Base-by-base conservation (phyloP, 331 rosid genomes). In the Ulmus americana region DNA sequence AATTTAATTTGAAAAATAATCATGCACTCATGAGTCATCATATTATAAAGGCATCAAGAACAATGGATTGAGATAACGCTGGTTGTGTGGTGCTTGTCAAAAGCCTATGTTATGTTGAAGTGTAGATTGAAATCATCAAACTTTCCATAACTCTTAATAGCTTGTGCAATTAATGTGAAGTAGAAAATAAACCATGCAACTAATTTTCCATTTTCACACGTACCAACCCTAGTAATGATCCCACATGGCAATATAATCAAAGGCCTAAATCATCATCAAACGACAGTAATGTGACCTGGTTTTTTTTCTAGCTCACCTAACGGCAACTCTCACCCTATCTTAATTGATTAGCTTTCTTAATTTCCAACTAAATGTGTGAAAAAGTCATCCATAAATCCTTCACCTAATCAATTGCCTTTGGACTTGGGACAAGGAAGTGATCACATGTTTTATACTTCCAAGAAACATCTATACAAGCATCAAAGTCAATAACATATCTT, bases 401-500 rank as follows among this genome's bases (percentile, higher is more conserved):
- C 38, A 61, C 61, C 61, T 43, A 75, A 67, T 22, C 4, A 1
- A 28, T 65, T 77, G 73, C 61, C 80, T 69, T 70, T 61, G 67
- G 54, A 48, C 44, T 39, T 5, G 61, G 77, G 70, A 59, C 52
- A 58, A 67, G 70, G 55, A 18, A 52, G 41, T 16, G n/a, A 71
- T 38, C 79, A 65, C 60, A 61, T 47, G 64, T 65, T 48, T 72
- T 61, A 41, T 63, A 39, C 64, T 66, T 67, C 13, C 50, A 74
- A 75, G 80, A 20, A 59, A 46, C 66, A 67, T 5, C 61, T 44
- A 64, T 65, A 70, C 51, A 39, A 54, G 73, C 59, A 61, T 63
- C 55, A 61, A 73, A 62, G 60, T 55, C 61, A 79, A 66, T 76
- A 73, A 70, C 35, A 76, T 65, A 67, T 77, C 45, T 12, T 45